Base-by-base conservation (phyloP, 2,329 filamentous ascomycete species). In the Aspergillus floridensis region DNA sequence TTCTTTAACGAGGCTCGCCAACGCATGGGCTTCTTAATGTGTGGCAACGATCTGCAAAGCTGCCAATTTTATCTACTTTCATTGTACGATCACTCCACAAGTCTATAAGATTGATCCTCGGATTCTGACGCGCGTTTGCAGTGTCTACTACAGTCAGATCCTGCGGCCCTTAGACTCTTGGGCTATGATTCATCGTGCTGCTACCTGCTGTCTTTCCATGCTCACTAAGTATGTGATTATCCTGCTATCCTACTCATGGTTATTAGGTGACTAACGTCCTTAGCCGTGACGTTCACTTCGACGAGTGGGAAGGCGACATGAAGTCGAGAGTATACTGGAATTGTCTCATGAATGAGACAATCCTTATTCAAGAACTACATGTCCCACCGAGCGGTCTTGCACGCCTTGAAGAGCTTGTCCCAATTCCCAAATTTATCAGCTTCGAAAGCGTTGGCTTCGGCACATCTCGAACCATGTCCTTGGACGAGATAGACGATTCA, bases 301-400 rank as follows among this genome's bases (percentile, higher is more conserved):
- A 84, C 58, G 71, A 79, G 31, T 84, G 82, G 82, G 79, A 82
- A 60, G 79, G 80, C 5, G 82, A 84, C 66, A 84, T 84, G 81
- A 79, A 84, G 59, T 81, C 81, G 2, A 74, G 82, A 19, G 74
- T 84, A 1, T 84, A 82, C 62, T 84, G 82, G 82, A 83, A 80
- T 58, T 81, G 80, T 16, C 72, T 83, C 49, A 82, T 84, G 80
- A 81, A 82, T 63, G 82, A 84, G 64, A 82, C 80, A 1, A 81
- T 84, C 55, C 77, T 84, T 12, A 80, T 81, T 0, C 82, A 84
- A 67, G 82, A 84, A 60, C 72, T 84, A 11, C 78, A 81, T 60
- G 74, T 84, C 8, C 82, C 82, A 3, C 72, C 80, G 16, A 83
- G 81, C 53, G 79, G 80, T 5, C 73, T 84, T 41, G 74, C 79